A percentile compares a stretch with the other conserved stretches of the same genome.
Conservation (phyloP, 2,329 filamentous ascomycete species). For the Chaetomium globosum region DNA sequence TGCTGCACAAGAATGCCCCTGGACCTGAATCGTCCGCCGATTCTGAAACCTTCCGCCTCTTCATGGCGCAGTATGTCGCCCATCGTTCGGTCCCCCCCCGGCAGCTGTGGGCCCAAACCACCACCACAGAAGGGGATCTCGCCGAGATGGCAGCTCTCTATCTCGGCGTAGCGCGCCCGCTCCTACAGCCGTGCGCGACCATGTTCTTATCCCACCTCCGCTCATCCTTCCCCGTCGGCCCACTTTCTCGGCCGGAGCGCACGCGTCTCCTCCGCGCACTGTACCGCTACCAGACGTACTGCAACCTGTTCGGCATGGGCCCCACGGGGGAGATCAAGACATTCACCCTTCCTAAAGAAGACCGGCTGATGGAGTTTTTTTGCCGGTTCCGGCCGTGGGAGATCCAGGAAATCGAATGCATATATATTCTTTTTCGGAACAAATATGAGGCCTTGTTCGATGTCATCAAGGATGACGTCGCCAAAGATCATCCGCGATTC, state of each 20-base stretch:
- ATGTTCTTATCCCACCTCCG: background rate
- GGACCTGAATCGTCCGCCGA: background rate
- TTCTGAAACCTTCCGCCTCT: background rate
- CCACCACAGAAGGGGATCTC: background rate
- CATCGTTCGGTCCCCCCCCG: background rate
- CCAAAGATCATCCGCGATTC: background rate
- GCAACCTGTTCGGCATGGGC: background rate
- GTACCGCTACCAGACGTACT: background rate
- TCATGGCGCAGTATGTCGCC: slow-evolving; percentile 7
- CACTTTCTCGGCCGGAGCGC: background rate
- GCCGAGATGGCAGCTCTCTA: slow-evolving; percentile 9
- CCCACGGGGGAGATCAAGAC: background rate
- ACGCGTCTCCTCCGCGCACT: background rate
- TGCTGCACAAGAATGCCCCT: background rate
- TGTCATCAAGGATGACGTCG: background rate
- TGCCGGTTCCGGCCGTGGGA: slow-evolving; percentile 6
- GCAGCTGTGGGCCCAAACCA: background rate
- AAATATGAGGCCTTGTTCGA: background rate
- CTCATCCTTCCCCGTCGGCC: too few species aligned
- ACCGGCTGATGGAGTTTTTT: slow-evolving; percentile 5
- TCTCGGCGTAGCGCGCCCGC: background rate
- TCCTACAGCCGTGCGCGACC: background rate
- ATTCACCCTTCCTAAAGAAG: background rate
- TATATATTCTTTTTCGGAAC: background rate
- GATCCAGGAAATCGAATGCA: slow-evolving; percentile 15